Percentiles rank a stretch among this genome's conserved stretches.
phyloP scores from a whole-genome alignment of 2,329 filamentous ascomycete species.

The Sporothrix inflata region DNA sequence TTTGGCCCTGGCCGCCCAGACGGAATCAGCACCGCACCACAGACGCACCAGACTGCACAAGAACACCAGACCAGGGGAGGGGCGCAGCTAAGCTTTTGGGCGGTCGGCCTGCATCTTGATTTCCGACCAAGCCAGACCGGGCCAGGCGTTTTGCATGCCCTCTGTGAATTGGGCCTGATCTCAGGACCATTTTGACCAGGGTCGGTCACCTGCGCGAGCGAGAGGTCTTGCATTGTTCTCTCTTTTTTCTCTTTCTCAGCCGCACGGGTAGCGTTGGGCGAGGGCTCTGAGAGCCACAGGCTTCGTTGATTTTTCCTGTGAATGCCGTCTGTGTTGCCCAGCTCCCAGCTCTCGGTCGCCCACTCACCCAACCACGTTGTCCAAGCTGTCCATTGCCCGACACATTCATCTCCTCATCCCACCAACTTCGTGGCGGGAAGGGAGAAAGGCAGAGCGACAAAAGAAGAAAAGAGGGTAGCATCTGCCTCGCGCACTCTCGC shows the following conservation, averaged over 20 bases:
- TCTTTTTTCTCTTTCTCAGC: conserved; percentile 5
- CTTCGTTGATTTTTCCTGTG: neutral
- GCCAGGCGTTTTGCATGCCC: neutral
- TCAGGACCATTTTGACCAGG: neutral
- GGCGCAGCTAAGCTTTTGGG: conserved; percentile 18
- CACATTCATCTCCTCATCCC: neutral
- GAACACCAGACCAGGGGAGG: neutral
- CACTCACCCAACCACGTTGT: neutral
- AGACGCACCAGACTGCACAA: neutral
- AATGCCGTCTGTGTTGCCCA: neutral
- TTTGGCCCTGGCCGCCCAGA: neutral
- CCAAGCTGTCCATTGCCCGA: neutral
- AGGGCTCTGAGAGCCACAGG: neutral
- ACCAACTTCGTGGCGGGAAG: neutral
- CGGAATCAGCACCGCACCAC: neutral
- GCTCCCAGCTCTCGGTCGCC: neutral
- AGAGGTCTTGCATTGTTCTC: neutral
- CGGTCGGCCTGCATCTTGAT: neutral
- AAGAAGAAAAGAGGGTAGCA: neutral
- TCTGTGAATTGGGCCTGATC: neutral
- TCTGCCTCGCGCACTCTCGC: conserved; percentile 20
- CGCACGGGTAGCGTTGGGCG: neutral
- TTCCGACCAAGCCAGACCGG: neutral
- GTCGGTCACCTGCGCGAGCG: neutral
- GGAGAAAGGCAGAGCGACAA: neutral